Conservation (phyloP, 2,329 filamentous ascomycete species). For the Fusarium virguliforme region DNA sequence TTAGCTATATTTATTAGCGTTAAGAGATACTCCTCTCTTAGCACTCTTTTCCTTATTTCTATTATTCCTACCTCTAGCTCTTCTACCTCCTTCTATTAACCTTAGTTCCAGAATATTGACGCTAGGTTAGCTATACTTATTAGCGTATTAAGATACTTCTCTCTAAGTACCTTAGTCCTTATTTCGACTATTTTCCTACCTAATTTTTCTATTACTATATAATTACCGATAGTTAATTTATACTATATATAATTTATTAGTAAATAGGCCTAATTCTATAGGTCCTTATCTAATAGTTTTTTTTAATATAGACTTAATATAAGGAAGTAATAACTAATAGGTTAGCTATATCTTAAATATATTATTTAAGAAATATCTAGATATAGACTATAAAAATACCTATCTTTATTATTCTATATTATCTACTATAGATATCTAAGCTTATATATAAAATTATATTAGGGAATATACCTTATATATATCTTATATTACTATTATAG, state of each 20-base stretch:
- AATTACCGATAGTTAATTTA: background rate
- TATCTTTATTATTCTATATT: background rate
- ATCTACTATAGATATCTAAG: background rate
- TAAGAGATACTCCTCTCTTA: slow-evolving; percentile 7
- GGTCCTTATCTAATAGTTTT: background rate
- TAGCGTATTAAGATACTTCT: slow-evolving; percentile 8
- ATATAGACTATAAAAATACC: slow-evolving; percentile 2
- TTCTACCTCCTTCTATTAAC: slow-evolving; percentile 9
- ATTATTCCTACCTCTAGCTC: background rate
- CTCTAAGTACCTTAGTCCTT: background rate
- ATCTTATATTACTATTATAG: background rate
- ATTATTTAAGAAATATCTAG: slow-evolving; percentile 9
- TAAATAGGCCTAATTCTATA: background rate
- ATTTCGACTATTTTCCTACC: background rate
- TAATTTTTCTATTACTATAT: background rate
- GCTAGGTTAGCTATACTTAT: background rate
- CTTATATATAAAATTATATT: slow-evolving; percentile 11
- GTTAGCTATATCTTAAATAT: slow-evolving; percentile 10
- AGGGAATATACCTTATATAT: slow-evolving; percentile 20
- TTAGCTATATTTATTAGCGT: no score
- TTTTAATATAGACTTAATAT: slow-evolving; percentile 7
- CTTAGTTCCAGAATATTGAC: background rate
- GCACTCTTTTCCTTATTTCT: background rate
- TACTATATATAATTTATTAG: background rate
- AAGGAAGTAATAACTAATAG: slow-evolving; percentile 20